phyloP scores from a whole-genome alignment of 2,329 filamentous ascomycete genomes.

The Pezicula neosporulosa region DNA sequence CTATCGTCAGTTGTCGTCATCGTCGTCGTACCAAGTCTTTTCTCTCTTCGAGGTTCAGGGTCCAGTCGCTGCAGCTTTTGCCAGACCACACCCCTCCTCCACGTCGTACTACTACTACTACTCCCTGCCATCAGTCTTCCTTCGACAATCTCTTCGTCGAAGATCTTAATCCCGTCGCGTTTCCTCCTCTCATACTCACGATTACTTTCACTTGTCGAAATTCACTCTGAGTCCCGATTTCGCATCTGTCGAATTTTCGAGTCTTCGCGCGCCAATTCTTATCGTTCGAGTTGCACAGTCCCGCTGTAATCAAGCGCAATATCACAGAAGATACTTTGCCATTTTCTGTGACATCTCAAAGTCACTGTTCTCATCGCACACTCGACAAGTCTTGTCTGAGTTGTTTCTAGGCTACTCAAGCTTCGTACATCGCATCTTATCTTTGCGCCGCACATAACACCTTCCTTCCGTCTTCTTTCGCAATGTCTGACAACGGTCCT shows the following conservation, averaged over 20 bases:
- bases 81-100: conserved; percentile 12
- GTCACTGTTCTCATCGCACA: conserved; percentile 14
- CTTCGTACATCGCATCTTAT: conserved; percentile 6
- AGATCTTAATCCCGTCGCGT: conserved; percentile 19
- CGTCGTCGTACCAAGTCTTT: conserved; percentile 13
- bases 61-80: conserved; percentile 12
- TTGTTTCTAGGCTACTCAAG: conserved; percentile 4
- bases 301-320: conserved; percentile 16
- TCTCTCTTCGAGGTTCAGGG: conserved; percentile 19
- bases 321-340: conserved; percentile 15
- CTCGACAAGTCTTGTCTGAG: conserved; percentile 13
- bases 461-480: conserved; percentile 28
- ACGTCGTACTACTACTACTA: conserved; percentile 2
- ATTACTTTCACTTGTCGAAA: conserved; percentile 22
- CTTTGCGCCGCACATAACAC: conserved; percentile 11
- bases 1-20: conserved; percentile 12
- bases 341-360: conserved; percentile 17
- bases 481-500: conserved; percentile 76
- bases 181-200: conserved; percentile 20
- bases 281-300: conserved; percentile 26
- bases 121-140: conserved; percentile 11
- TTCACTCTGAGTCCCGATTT: conserved; percentile 24
- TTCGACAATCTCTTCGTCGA: conserved; percentile 19
- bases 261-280: conserved; percentile 22
- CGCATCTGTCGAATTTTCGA: conserved; percentile 22